phyloP scores from a whole-genome alignment of 75 land plant species.

The Selaginella moellendorffii region DNA sequence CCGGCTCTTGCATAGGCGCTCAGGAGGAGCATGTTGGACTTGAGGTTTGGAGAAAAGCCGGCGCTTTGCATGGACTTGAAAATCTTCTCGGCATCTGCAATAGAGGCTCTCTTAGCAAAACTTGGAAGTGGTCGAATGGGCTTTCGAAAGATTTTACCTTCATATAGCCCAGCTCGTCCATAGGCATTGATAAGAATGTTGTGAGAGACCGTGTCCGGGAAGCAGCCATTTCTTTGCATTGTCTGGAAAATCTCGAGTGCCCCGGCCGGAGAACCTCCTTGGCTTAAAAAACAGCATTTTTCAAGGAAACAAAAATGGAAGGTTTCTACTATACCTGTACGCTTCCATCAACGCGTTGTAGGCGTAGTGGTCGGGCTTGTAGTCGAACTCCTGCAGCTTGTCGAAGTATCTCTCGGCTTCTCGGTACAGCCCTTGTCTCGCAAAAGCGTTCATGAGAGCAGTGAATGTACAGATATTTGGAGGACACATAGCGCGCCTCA shows the following conservation, averaged over 20 bases:
- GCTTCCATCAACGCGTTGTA: conserved; percentile 91
- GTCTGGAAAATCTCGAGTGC: conserved; percentile 59
- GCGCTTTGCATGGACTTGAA: conserved; percentile 44
- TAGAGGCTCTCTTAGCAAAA: neutral
- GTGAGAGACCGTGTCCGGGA: conserved; percentile 70
- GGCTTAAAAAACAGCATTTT: conserved; percentile 16
- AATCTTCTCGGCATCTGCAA: conserved; percentile 46
- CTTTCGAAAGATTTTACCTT: conserved; percentile 39
- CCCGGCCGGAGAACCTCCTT: conserved; percentile 63
- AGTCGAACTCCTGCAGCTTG: conserved; percentile 54
- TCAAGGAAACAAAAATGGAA: neutral
- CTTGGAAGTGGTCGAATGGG: neutral
- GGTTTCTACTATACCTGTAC: conserved; percentile 59
- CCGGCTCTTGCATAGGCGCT: conserved; percentile 56
- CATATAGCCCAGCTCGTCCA: conserved; percentile 71
- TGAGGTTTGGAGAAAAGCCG: conserved; percentile 58
- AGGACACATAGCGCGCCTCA: conserved; percentile 48
- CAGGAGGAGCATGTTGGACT: conserved; percentile 74
- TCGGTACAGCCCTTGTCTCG: conserved; percentile 65
- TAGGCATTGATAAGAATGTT: conserved; percentile 84
- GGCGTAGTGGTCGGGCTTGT: conserved; percentile 65
- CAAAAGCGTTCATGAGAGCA: conserved; percentile 80
- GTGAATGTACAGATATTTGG: conserved; percentile 76
- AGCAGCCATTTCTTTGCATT: conserved; percentile 61
- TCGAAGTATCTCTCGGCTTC: conserved; percentile 84